Evolutionary conservation across 352 stramenopile species (phyloP).

Genomic region (Peronosclerospora sorghi): DNA sequence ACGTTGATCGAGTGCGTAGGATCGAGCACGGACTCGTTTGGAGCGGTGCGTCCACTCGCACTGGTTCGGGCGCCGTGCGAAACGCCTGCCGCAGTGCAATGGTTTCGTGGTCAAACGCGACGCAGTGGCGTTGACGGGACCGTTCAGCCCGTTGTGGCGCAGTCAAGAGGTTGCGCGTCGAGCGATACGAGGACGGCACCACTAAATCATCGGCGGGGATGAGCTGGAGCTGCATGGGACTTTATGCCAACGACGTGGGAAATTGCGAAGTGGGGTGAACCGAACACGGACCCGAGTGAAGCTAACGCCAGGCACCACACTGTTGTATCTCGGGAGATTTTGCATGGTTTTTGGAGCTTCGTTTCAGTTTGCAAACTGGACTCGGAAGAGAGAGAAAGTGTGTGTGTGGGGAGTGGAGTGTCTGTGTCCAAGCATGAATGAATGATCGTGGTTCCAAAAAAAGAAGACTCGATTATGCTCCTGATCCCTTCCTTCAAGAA

Average conservation of each 20-base stretch:
- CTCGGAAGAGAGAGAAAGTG: conserved; percentile 9
- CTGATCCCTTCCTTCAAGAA: conserved; percentile 2
- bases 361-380: conserved; percentile 21
- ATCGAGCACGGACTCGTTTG: conserved; percentile 11
- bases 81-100: conserved; percentile 44
- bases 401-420: not conserved
- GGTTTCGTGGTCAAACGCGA: conserved; percentile 39
- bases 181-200: conserved; percentile 4
- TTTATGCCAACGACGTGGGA: not conserved
- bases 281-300: conserved; percentile 7
- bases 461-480: not conserved
- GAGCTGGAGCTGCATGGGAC: conserved; percentile 22
- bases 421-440: not conserved
- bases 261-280: conserved; percentile 20
- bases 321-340: conserved; percentile 26
- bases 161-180: conserved; percentile 28
- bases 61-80: conserved; percentile 37
- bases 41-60: conserved; percentile 28
- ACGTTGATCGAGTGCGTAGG: conserved; percentile 10
- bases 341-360: conserved; percentile 26
- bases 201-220: conserved; percentile 10
- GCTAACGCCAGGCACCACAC: conserved; percentile 14
- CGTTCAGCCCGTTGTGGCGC: conserved; percentile 32
- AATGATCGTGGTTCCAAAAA: not conserved
- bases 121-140: conserved; percentile 31